phyloP scores from a whole-genome alignment of 2,329 filamentous ascomycete species.

The Penicillium sp. region DNA sequence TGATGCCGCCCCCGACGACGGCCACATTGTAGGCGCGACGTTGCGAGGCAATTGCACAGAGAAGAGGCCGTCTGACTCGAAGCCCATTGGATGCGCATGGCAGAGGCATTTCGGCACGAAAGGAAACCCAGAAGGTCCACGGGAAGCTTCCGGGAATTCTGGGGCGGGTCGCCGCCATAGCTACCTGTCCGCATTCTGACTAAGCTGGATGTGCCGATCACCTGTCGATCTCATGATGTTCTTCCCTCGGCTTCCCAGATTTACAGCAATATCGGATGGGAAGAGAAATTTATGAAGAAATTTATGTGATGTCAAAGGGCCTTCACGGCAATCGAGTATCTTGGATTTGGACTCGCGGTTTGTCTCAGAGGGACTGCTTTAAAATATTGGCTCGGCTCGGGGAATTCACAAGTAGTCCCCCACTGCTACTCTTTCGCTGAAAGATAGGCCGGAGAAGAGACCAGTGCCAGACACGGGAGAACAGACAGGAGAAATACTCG shows the following conservation, averaged over 20 bases:
- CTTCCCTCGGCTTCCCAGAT: background rate
- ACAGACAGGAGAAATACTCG: background rate
- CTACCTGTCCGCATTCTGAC: constrained; percentile 4
- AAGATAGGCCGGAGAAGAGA: background rate
- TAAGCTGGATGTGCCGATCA: too few species aligned
- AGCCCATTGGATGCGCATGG: constrained; percentile 29
- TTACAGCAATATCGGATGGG: constrained; percentile 1
- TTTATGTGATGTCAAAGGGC: constrained; percentile 1
- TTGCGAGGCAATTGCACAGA: constrained; percentile 20
- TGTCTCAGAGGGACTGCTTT: background rate
- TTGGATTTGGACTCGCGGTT: background rate
- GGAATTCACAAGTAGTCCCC: background rate
- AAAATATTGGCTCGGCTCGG: background rate
- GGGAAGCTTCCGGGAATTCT: background rate
- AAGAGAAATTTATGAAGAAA: constrained; percentile 3
- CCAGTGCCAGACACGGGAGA: background rate
- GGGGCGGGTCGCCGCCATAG: background rate
- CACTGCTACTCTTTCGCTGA: background rate
- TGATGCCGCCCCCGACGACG: constrained; percentile 80
- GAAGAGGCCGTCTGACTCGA: constrained; percentile 23
- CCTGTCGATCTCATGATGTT: background rate
- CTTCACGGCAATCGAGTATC: background rate
- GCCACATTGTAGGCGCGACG: constrained; percentile 56
- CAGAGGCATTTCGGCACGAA: constrained; percentile 32
- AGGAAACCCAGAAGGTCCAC: background rate